Base-by-base conservation (phyloP, 106 monocot species). In the Agapanthus africanus region DNA sequence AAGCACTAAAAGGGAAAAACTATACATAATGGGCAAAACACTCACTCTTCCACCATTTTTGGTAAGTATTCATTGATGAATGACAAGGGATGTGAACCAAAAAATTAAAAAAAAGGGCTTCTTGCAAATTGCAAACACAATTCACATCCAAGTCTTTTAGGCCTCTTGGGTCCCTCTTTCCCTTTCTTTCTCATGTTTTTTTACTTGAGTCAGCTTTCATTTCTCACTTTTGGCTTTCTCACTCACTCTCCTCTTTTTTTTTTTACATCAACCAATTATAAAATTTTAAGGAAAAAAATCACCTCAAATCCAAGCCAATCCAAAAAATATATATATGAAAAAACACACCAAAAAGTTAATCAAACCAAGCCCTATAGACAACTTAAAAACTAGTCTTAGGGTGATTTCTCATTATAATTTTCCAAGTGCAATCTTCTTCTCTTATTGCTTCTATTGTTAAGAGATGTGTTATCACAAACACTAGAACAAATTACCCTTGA, bases 221-320 rank as follows among this genome's bases (percentile, higher is more conserved):
- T 56, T 30, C 14, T 56, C 56, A 28, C 56, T 56, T 56, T 11
- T 56, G 56, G n/a, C n/a, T n/a, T n/a, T n/a, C n/a, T n/a, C n/a
- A n/a, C n/a, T n/a, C n/a, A n/a, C n/a, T n/a, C n/a, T 3, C 28
- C 18, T 49, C 49, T 15, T 19, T 18, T 25, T 25, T 25, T 25
- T 52, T 25, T 52, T 9, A 18, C 6, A 11, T 10, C n/a, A 2
- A 56, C 0, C 28, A 16, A 56, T 30, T 28, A 30, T n/a, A 56
- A 30, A 13, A 27, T 28, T 4, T 11, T 4, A 51, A 4, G 0
- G 14, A 16, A 1, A 1, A 18, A n/a, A 18, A n/a, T n/a, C n/a
- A n/a, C n/a, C n/a, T n/a, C n/a, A 56, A 56, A 56, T 56, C 56
- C 56, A 56, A 56, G 4, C 28, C 56, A 56, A 56, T 27, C 56